Conservation (phyloP, 139 green algal species). For the Auxenochlorella pyrenoidosa region DNA sequence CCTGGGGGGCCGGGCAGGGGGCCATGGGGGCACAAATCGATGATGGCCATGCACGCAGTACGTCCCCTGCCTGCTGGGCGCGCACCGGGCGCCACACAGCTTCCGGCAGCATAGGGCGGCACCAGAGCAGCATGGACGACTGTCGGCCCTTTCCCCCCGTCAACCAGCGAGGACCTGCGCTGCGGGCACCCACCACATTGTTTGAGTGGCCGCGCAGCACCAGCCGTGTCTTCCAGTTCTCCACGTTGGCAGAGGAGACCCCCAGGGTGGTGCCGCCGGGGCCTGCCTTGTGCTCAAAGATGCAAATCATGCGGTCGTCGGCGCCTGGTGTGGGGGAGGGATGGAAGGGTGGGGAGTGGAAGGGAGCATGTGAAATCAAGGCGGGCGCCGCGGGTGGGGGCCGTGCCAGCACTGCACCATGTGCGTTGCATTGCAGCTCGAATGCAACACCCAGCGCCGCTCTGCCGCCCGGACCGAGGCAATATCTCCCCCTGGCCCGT, state of each 20-base stretch:
- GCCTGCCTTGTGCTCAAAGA: slow-evolving; percentile 77
- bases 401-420: too few relatives aligned
- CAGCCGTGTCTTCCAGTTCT: slow-evolving; percentile 84
- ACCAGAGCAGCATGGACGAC: too few relatives aligned
- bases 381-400: too few relatives aligned
- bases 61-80: too few relatives aligned
- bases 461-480: background rate
- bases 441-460: background rate
- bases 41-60: too few relatives aligned
- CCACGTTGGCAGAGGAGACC: slow-evolving; percentile 60
- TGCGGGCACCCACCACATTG: slow-evolving; percentile 66
- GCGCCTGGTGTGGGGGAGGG: slow-evolving; percentile 51
- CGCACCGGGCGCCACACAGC: too few relatives aligned
- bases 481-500: background rate
- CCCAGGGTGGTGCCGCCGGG: slow-evolving; percentile 46
- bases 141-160: too few relatives aligned
- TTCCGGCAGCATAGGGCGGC: too few relatives aligned
- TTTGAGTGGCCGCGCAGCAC: slow-evolving; percentile 79
- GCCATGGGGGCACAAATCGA: too few relatives aligned
- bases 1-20: too few relatives aligned
- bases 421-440: background rate
- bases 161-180: too few relatives aligned
- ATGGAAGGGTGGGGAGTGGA: background rate
- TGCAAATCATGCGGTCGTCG: slow-evolving; percentile 78
- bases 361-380: background rate